phyloP scores from a whole-genome alignment of 2,329 filamentous ascomycete genomes.

The Alternaria angustiovoidea region DNA sequence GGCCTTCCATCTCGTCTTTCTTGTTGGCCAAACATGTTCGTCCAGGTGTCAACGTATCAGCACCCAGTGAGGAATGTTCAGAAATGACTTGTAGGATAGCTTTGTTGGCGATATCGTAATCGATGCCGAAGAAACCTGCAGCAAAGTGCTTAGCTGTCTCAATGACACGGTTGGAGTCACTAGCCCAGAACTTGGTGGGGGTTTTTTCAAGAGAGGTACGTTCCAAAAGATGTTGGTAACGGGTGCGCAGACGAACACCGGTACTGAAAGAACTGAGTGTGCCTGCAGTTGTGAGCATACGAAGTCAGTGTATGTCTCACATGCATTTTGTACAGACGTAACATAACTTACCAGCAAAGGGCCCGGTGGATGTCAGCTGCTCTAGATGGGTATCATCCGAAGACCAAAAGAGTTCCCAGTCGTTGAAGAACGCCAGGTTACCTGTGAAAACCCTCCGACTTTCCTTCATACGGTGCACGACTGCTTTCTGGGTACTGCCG shows the following conservation, averaged over 20 bases:
- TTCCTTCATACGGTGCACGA: slow-evolving; percentile 58
- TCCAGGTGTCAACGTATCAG: slow-evolving; percentile 65
- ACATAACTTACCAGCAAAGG: slow-evolving; percentile 57
- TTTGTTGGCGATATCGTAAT: slow-evolving; percentile 53
- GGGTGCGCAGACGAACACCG: slow-evolving; percentile 62
- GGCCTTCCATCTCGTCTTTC: slow-evolving; percentile 54
- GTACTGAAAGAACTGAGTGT: slow-evolving; percentile 63
- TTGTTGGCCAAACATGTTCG: slow-evolving; percentile 54
- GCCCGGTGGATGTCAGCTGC: slow-evolving; percentile 63
- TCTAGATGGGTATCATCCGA: slow-evolving; percentile 56
- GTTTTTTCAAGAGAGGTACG: slow-evolving; percentile 17
- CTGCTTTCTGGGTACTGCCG: slow-evolving; percentile 58
- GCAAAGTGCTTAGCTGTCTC: slow-evolving; percentile 65
- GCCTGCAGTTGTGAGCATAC: too few species aligned
- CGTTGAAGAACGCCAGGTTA: slow-evolving; percentile 62
- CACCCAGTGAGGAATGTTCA: slow-evolving; percentile 59
- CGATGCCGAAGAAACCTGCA: slow-evolving; percentile 62
- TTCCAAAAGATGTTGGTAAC: slow-evolving; percentile 59
- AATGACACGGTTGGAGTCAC: slow-evolving; percentile 62
- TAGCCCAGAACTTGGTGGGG: slow-evolving; percentile 60
- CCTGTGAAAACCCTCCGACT: slow-evolving; percentile 55
- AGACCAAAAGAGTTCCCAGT: slow-evolving; percentile 64
- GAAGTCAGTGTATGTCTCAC: too few species aligned
- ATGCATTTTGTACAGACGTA: too few species aligned
- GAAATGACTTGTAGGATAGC: slow-evolving; percentile 60